Conservation (phyloP, 371 early-diverging fungal genomes). For the Chytridiales sp. region DNA sequence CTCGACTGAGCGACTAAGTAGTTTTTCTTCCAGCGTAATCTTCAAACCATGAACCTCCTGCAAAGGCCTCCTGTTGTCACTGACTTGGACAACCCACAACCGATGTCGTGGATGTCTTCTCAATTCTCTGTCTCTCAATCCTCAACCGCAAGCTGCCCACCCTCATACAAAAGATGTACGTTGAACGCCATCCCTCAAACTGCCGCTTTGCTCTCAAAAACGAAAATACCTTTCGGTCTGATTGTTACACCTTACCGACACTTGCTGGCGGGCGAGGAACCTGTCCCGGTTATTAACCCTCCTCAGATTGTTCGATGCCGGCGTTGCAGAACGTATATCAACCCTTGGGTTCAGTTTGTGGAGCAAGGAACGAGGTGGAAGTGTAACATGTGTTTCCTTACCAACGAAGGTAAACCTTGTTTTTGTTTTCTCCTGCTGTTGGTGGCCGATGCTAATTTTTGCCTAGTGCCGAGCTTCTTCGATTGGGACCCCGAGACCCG, state of each 20-base stretch:
- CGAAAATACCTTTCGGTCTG: constrained; percentile 83
- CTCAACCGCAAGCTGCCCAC: constrained; percentile 60
- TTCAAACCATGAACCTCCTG: constrained; percentile 23
- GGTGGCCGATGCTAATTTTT: not conserved
- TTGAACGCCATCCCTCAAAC: constrained; percentile 86
- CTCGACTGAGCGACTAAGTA: not conserved
- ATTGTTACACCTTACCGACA: constrained; percentile 79
- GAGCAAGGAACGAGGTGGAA: constrained; percentile 94
- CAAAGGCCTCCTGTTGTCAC: constrained; percentile 20
- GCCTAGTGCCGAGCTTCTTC: constrained; percentile 75
- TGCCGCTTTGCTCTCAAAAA: constrained; percentile 74
- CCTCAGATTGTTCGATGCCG: constrained; percentile 88
- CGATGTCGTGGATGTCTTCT: constrained; percentile 26
- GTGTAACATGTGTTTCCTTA: constrained; percentile 91
- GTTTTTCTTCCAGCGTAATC: not conserved
- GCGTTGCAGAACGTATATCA: constrained; percentile 93
- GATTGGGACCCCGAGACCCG: constrained; percentile 85
- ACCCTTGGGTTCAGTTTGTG: constrained; percentile 90
- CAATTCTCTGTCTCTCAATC: constrained; percentile 41
- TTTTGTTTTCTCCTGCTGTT: not conserved
- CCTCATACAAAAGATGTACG: constrained; percentile 83
- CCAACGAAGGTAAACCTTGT: constrained; percentile 73
- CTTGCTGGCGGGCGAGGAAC: constrained; percentile 50
- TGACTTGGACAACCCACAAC: constrained; percentile 20
- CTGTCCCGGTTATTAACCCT: constrained; percentile 82